A percentile compares a stretch with the other conserved stretches of the same genome.
phyloP scores from a whole-genome alignment of 441 rosid genomes.

The Populus tomentosa region DNA sequence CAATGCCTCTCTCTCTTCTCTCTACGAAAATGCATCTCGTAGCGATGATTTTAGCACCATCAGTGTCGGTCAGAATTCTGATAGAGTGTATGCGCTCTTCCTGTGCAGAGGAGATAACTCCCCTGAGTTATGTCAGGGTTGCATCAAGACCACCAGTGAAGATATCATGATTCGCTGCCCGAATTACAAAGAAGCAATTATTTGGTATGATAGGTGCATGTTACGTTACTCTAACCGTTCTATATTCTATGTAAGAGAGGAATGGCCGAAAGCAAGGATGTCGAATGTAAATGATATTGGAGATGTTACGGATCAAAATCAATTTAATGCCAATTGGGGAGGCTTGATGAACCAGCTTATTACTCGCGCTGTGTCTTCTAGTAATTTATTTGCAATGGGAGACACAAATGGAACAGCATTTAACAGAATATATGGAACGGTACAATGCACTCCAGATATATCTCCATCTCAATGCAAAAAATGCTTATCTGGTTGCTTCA shows the following conservation, averaged over 20 bases:
- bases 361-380: not conserved
- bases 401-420: not conserved
- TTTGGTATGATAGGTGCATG: constrained; percentile 37
- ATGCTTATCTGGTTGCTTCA: not conserved
- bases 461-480: not conserved
- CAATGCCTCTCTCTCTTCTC: not conserved
- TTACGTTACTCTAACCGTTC: constrained; percentile 22
- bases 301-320: not conserved
- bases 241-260: not conserved
- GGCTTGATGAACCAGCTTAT: not conserved
- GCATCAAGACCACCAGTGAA: constrained; percentile 17
- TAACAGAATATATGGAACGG: not conserved
- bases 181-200: not conserved
- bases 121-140: constrained; percentile 7
- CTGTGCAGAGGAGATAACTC: constrained; percentile 23
- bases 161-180: constrained; percentile 19
- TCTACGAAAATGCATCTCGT: not conserved
- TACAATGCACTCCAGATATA: constrained; percentile 15
- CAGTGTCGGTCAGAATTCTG: not conserved
- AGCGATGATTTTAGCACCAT: not conserved
- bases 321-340: not conserved
- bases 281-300: not conserved
- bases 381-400: not conserved
- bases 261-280: not conserved
- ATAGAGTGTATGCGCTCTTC: constrained; percentile 18